Percentiles rank a stretch among this genome's conserved stretches.
Evolutionary conservation across 257 asterid species (phyloP).

Genomic region (Catharanthus roseus): DNA sequence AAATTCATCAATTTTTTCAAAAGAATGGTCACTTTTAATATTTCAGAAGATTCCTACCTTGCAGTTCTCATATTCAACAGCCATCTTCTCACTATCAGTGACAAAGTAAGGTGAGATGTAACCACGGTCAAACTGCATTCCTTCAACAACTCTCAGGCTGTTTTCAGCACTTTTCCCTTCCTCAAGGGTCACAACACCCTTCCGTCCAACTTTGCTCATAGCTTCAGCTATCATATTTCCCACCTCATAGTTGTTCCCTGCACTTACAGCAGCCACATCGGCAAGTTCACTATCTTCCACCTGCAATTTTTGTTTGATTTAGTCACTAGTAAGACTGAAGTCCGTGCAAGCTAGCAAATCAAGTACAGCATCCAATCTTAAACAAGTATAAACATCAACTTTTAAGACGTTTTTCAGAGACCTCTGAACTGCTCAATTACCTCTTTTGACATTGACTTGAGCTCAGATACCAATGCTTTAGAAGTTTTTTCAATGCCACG

Average conservation of each 20-base stretch:
- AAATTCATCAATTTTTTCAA: not conserved
- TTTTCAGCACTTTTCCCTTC: slow-evolving; percentile 96
- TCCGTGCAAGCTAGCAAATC: not conserved
- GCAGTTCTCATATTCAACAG: slow-evolving; percentile 92
- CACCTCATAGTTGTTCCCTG: slow-evolving; percentile 90
- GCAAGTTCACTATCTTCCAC: slow-evolving; percentile 95
- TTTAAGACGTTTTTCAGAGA: not conserved
- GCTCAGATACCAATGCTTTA: slow-evolving; percentile 89
- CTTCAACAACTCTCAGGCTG: slow-evolving; percentile 84
- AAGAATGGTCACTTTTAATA: not conserved
- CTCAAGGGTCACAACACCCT: slow-evolving; percentile 96
- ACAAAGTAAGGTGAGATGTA: slow-evolving; percentile 88
- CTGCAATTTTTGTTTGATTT: slow-evolving; percentile 26
- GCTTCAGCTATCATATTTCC: slow-evolving; percentile 97
- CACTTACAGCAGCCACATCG: slow-evolving; percentile 98
- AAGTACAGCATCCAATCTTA: not conserved
- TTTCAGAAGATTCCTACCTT: slow-evolving; percentile 42
- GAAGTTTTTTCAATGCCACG: slow-evolving; percentile 94
- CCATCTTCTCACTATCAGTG: slow-evolving; percentile 89
- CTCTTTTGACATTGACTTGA: slow-evolving; percentile 82
- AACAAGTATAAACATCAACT: not conserved
- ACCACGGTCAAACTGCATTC: slow-evolving; percentile 99
- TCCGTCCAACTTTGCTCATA: slow-evolving; percentile 90
- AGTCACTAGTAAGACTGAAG: not conserved
- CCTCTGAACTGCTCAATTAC: slow-evolving; percentile 24